Base-by-base conservation (phyloP, 23 red algal genomes). In the Gracilaria gracilis region DNA sequence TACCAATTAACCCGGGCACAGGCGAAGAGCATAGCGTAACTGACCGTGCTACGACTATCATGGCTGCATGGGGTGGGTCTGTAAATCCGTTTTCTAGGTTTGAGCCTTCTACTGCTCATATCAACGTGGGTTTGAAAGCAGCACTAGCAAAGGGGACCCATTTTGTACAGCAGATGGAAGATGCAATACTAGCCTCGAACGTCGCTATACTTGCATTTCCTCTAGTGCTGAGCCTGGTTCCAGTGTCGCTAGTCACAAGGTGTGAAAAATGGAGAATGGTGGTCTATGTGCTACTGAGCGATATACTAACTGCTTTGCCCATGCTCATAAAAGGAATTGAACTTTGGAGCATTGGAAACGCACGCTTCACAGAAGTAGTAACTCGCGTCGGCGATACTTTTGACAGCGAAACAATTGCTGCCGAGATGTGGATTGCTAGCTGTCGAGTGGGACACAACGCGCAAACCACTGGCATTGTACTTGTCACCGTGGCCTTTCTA, bases 271-370 rank as follows among this genome's bases (percentile, higher is more conserved):
- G 47, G 62, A 66, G 9, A 20, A 25, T 71, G 82, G 28, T 86
- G 59, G 17, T 73, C 2, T 86, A 86, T 29, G 49, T 55, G 34
- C 38, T 86, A 21, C n/a, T 86, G 24, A 86, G 62, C 39, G 82
- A 86, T 29, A 36, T 86, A 0, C 64, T 86, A 6, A 86, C 82
- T 6, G 66, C 82, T 8, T 15, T 86, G 21, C 82, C 82, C 1
- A 72, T 86, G 62, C 14, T 72, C 23, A 86, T 86, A 1, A 86
- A 86, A 55, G 82, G 82, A 0, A 66, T 82, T 61, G 79, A 82
- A 25, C 79, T 82, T 39, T 23, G 55, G 54, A 46, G 23, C 37
- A 64, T 82, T 82, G 53, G 55, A 1, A 65, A 65, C 6, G 7
- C 33, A 9, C 29, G 54, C 21, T 82, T 82, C 31, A 55, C 54